phyloP scores from a whole-genome alignment of 1,139 yeast species.

The Blastobotrys raffinosifermentans region DNA sequence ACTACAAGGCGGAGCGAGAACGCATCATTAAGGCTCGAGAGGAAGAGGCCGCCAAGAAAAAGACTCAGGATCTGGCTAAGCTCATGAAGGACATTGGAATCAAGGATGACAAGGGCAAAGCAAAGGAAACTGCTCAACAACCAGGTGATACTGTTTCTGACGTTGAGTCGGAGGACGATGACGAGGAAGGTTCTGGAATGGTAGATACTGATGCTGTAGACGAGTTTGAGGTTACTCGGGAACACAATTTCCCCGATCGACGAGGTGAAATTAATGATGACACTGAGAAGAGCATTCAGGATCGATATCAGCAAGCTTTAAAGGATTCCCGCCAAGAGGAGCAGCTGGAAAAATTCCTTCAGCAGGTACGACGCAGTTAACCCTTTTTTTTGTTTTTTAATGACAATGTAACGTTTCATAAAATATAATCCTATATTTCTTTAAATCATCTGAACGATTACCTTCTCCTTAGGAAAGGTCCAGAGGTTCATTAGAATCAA shows the following conservation, averaged over 20 bases:
- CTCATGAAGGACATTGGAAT: constrained; percentile 83
- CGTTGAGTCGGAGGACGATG: constrained; percentile 33
- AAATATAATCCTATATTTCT: neutral
- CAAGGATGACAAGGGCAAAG: constrained; percentile 29
- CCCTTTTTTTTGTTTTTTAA: too few relatives aligned
- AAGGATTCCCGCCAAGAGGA: constrained; percentile 15
- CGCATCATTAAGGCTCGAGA: constrained; percentile 70
- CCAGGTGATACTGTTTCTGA: constrained; percentile 71
- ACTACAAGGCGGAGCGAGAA: constrained; percentile 82
- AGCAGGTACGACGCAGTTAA: constrained; percentile 5
- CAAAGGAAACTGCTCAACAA: constrained; percentile 31
- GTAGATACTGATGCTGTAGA: constrained; percentile 21
- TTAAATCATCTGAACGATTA: too few relatives aligned
- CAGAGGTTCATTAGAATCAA: too few relatives aligned
- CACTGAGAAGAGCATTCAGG: constrained; percentile 52
- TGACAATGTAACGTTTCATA: too few relatives aligned
- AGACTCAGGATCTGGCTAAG: constrained; percentile 62
- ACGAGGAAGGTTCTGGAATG: constrained; percentile 51
- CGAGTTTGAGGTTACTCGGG: constrained; percentile 44
- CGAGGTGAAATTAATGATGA: constrained; percentile 50
- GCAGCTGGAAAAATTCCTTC: constrained; percentile 11
- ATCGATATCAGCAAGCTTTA: constrained; percentile 62
- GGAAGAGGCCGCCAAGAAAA: constrained; percentile 64
- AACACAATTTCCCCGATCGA: constrained; percentile 66
- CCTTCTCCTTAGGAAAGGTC: too few relatives aligned